Evolutionary conservation across 176 grass and related monocot species (phyloP), one percentile per base, ranked within the genome.

Genomic region (Oryza australiensis): DNA sequence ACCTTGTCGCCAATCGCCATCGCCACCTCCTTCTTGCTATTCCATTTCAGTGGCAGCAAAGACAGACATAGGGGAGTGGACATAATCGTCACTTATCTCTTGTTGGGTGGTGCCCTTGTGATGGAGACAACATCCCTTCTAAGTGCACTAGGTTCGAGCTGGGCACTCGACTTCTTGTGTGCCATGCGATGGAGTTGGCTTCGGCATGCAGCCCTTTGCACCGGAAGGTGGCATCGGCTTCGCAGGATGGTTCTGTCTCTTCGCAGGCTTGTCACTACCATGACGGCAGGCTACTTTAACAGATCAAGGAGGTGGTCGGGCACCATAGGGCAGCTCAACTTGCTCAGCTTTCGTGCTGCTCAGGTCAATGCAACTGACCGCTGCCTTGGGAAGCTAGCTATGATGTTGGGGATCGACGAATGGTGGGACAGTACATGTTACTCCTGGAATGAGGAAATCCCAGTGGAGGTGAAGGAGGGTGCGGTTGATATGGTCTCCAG

Each of bases 101-200:
- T 91, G 32, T 73, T 91, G 5, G 82, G n/a, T 5, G 86, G 80
- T 7, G 86, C 86, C 73, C 34, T 91, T 62, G 53, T 15, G 45
- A 48, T 71, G 49, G 80, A 82, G 55, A 34, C 15, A 1, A 27
- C 57, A 18, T 46, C 80, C 0, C 70, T 82, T 1, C n/a, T 82
- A 18, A 10, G 11, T 0, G 26, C 55, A 0, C 3, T 82, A 0
- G 80, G 55, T 5, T 82, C 68, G 12, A 82, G 26, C 11, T 82
- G 80, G 80, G 63, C 80, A 1, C 15, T 23, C 7, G 26, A 23
- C 2, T 82, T 63, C 35, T 1, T 73, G 57, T 82, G 37, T 0
- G 7, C 20, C 69, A 82, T 20, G 4, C 1, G 0, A 0, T 45
- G 67, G 26, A 34, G 3, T 3, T 82, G 55, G 68, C 55, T 82